Base-by-base conservation (phyloP, 106 monocot species). In the Cymbidium sinense region DNA sequence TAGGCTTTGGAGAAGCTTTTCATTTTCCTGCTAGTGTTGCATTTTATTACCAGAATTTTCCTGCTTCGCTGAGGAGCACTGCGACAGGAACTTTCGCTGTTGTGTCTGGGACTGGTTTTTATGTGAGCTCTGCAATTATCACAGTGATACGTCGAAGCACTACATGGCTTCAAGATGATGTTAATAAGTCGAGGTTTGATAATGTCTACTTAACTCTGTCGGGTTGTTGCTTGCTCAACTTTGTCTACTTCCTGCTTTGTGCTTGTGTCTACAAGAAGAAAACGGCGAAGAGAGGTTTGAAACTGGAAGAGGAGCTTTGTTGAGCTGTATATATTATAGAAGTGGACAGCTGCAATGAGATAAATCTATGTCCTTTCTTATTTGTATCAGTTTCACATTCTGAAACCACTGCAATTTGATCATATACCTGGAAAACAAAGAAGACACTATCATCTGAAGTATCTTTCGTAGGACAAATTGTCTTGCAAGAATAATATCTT, bases 1-100 rank as follows among this genome's bases (percentile, higher is more conserved):
- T 69, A 21, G 78, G 78, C 0, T 69, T 78, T 23, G 78, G 67
- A 18, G 67, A 78, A 39, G 78, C 78, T 13, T 69, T 78, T 28
- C 43, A 43, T 65, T 65, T 69, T 20, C 78, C 78, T 5, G 69
- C 27, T 4, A 65, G 43, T 19, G 67, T 78, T 30, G 44, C 37
- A 19, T 78, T 78, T 55, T 78, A 43, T 12, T 78, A 69, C 43
- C 27, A 47, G 25, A 44, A 65, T 10, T 78, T 78, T 62, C 78
- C 78, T 3, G 30, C 36, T 21, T 78, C 78, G 5, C 44, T 67
- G 18, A 65, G 39, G 17, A 67, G 67, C 34, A 37, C 47, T 0
- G 65, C 67, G 1, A 44, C 62, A 4, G 43, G 62, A 1, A 44
- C 67, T 9, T 20, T 19, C 18, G 43, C 65, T 23, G 17, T 69